A percentile compares a stretch with the other conserved stretches of the same genome.
phyloP scores from a whole-genome alignment of 2,329 filamentous ascomycete genomes.

The Alternaria metachromatica region DNA sequence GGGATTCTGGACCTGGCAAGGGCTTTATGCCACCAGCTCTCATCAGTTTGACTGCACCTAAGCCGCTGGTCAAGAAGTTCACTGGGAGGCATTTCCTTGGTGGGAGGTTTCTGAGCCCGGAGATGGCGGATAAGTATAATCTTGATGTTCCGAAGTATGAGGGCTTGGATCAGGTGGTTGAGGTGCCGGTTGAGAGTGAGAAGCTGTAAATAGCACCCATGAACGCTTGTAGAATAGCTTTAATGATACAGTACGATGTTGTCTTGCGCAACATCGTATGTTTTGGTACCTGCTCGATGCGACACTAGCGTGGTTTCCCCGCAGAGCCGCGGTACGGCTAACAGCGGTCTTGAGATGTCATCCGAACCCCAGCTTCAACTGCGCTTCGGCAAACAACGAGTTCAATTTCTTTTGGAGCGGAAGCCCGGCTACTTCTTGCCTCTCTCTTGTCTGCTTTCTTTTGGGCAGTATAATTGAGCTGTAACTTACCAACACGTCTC shows the following conservation, averaged over 20 bases:
- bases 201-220: slow-evolving; percentile 16
- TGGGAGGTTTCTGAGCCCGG: slow-evolving; percentile 81
- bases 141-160: slow-evolving; percentile 83
- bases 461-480: not conserved
- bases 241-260: not conserved
- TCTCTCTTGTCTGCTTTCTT: not conserved
- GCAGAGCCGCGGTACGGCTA: slow-evolving; percentile 34
- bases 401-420: slow-evolving; percentile 7
- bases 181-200: slow-evolving; percentile 60
- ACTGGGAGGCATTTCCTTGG: slow-evolving; percentile 90
- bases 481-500: not conserved
- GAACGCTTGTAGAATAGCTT: not conserved
- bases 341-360: slow-evolving; percentile 30
- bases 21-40: slow-evolving; percentile 81
- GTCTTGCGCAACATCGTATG: too few species aligned
- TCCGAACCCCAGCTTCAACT: slow-evolving; percentile 22
- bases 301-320: slow-evolving; percentile 18
- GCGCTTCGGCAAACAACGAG: slow-evolving; percentile 23
- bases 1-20: slow-evolving; percentile 75
- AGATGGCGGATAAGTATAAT: slow-evolving; percentile 83
- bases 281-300: slow-evolving; percentile 15
- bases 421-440: not conserved
- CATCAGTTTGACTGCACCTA: slow-evolving; percentile 90
- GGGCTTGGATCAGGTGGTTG: slow-evolving; percentile 87
- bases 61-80: slow-evolving; percentile 85